These are phyloP conservation scores for Sequoia sempervirens DNA, from an alignment of 75 land plant genomes.

Conservation along the genomic window DNA sequence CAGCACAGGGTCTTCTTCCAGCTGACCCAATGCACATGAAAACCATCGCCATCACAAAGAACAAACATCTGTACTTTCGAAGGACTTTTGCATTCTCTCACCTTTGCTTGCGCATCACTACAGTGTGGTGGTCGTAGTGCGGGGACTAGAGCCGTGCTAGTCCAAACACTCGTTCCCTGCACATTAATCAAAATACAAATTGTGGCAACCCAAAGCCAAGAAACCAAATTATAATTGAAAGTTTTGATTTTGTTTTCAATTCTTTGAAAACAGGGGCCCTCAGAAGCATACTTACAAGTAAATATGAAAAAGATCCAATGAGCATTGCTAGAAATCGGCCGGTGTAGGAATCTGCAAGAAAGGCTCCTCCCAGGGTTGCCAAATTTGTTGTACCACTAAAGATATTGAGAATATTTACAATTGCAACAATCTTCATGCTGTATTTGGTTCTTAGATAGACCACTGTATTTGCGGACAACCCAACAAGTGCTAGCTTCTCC, in stretches of 20 bases:
- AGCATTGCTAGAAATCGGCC: slow-evolving; percentile 48
- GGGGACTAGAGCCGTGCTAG: neutral
- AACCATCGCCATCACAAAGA: neutral
- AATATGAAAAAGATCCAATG: slow-evolving; percentile 27
- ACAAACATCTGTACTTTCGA: neutral
- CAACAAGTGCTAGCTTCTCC: slow-evolving; percentile 54
- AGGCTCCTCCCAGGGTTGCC: slow-evolving; percentile 49
- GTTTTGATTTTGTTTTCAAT: too few species aligned
- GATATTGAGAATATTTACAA: slow-evolving; percentile 34
- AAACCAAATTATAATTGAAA: neutral
- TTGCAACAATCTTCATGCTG: slow-evolving; percentile 32
- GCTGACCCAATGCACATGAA: slow-evolving; percentile 8
- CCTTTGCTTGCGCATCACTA: neutral
- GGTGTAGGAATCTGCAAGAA: slow-evolving; percentile 58
- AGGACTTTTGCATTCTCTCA: neutral
- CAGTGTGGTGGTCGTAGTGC: slow-evolving; percentile 4
- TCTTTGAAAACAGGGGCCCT: too few species aligned
- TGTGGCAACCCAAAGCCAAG: neutral
- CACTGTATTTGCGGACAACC: slow-evolving; percentile 37
- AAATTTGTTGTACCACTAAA: slow-evolving; percentile 50
- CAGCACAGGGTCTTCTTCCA: neutral
- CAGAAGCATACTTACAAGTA: slow-evolving; percentile 13
- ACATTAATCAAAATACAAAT: neutral
- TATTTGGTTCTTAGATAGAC: slow-evolving; percentile 37
- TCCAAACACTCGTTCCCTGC: neutral